Base-by-base conservation (phyloP, 1,139 yeast species). In the Spencermartinsiella ligniputridi region DNA sequence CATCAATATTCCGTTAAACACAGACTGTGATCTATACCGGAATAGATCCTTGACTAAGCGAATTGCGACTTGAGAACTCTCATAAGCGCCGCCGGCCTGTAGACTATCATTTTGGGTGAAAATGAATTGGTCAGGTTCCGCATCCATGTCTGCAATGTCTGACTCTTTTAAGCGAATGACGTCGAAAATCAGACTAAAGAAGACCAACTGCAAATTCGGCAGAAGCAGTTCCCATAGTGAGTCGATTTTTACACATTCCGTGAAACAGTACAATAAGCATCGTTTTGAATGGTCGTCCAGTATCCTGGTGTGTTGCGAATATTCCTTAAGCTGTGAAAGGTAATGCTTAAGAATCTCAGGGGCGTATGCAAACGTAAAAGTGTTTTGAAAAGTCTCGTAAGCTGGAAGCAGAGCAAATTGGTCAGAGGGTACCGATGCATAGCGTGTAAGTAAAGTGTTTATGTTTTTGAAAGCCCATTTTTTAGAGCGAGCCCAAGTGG, bases 381-480 rank as follows among this genome's bases (percentile, higher is more conserved):
- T 44, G 17, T 56, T 57, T 4, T 70, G 57, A 51, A 66, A 71
- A 8, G 54, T 55, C 16, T 57, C 55, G 46, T 66, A 64, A 18
- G 60, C 62, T 3, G 52, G 43, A 12, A 19, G n/a, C 18, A 19
- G 18, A 6, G 13, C 11, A 13, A 13, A 19, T 12, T 17, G n/a
- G 11, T 13, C 27, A 18, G 17, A 18, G 6, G 22, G 19, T 12
- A 25, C 3, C 13, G 15, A 37, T 2, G 86, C 89, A 61, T 86
- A 89, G 54, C 95, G 73, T 45, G 74, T 75, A 58, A 85, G 86
- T 13, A 89, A 63, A 52, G 95, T 76, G 56, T 75, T 78, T 40
- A 90, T 64, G 60, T 88, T 88, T 27, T 88, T 90, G 57, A 81
- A 81, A 0, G 95, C 79, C 97, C 98, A 90, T 63, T 92, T 92